phyloP scores from a whole-genome alignment of 768 basidiomycete species.

The Leucocoprinus birnbaumii region DNA sequence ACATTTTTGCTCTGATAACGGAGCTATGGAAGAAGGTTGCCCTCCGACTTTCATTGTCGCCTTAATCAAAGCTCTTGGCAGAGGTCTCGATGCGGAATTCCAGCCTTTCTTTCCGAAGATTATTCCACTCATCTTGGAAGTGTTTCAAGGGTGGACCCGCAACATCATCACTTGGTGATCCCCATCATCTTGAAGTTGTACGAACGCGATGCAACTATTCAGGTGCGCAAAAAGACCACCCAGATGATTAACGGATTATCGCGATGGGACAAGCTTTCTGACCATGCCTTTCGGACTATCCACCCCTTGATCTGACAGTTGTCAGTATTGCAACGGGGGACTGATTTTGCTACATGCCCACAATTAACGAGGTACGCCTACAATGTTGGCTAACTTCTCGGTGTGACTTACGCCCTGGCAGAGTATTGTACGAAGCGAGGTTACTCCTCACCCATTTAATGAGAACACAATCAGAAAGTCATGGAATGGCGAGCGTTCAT shows the following conservation, averaged over 20 bases:
- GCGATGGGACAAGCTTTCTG: constrained; percentile 92
- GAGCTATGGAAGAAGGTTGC: constrained; percentile 87
- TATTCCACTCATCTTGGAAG: constrained; percentile 84
- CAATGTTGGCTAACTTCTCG: neutral
- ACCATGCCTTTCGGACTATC: constrained; percentile 95
- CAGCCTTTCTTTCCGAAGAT: constrained; percentile 92
- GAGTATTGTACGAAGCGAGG: constrained; percentile 74
- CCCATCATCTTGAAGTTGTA: constrained; percentile 92
- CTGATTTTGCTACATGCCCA: constrained; percentile 95
- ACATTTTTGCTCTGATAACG: constrained; percentile 80
- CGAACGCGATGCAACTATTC: constrained; percentile 75
- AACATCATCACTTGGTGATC: constrained; percentile 95
- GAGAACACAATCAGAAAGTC: constrained; percentile 87
- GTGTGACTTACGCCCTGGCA: constrained; percentile 23
- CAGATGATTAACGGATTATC: constrained; percentile 90
- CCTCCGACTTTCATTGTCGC: constrained; percentile 88
- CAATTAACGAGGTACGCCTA: constrained; percentile 80
- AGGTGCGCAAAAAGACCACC: constrained; percentile 84
- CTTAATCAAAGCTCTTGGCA: constrained; percentile 88
- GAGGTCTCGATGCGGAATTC: constrained; percentile 94
- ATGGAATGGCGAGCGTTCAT: constrained; percentile 87
- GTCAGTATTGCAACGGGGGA: constrained; percentile 87
- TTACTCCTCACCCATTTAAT: constrained; percentile 73
- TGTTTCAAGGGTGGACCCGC: constrained; percentile 69
- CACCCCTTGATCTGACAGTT: constrained; percentile 92